A percentile compares a stretch with the other conserved stretches of the same genome.
Evolutionary conservation across 2,329 filamentous ascomycete genomes (phyloP).

Genomic region (Diplodia sapinea): DNA sequence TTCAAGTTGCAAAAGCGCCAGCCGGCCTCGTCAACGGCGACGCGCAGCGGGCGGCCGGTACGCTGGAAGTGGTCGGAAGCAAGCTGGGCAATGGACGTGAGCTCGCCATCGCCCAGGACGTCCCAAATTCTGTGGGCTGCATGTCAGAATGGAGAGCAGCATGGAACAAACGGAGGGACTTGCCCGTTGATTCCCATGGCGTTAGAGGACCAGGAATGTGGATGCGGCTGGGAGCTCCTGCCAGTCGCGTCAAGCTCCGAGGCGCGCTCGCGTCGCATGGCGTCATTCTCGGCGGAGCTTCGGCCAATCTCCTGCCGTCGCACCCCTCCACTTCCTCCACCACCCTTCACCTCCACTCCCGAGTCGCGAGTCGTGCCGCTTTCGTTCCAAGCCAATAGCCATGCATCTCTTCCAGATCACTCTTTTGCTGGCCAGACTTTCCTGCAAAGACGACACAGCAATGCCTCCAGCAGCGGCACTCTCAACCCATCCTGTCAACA

Average conservation of each 20-base stretch:
- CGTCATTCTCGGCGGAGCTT: background rate
- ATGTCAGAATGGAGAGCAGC: background rate
- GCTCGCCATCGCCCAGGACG: conserved; percentile 46
- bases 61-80: conserved; percentile 46
- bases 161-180: background rate
- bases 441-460: background rate
- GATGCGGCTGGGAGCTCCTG: conserved; percentile 1
- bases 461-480: background rate
- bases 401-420: background rate
- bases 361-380: background rate
- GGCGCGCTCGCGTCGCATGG: background rate
- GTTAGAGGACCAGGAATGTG: background rate
- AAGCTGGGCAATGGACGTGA: conserved; percentile 45
- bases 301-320: background rate
- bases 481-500: background rate
- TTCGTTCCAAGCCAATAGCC: background rate
- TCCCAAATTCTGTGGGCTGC: conserved; percentile 44
- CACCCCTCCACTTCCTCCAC: background rate
- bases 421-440: background rate
- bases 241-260: background rate
- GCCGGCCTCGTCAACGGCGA: conserved; percentile 53
- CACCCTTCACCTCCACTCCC: background rate
- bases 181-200: conserved; percentile 33
- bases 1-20: conserved; percentile 54
- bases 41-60: conserved; percentile 46